A percentile compares a stretch with the other conserved stretches of the same genome.
Evolutionary conservation across 2,329 filamentous ascomycete genomes (phyloP).

Genomic region (Aspergillus versicolor): DNA sequence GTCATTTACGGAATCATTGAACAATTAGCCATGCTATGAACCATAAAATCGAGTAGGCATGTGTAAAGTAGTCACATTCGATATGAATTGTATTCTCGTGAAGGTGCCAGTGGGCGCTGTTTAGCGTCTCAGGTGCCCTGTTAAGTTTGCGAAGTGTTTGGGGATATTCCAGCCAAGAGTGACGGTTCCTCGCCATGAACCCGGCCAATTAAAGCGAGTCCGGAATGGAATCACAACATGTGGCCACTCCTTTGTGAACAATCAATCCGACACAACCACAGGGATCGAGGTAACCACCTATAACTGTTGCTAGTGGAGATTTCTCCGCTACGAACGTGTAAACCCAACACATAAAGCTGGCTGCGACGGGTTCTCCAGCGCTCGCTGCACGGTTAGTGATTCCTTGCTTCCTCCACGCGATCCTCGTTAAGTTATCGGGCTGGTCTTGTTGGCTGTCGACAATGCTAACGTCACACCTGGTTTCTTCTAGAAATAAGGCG

Average conservation of each 20-base stretch:
- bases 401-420: neutral
- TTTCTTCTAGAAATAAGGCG: neutral
- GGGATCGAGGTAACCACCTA: neutral
- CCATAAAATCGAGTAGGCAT: neutral
- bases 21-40: constrained; percentile 15
- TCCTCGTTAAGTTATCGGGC: neutral
- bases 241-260: constrained; percentile 9
- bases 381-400: neutral
- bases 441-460: neutral
- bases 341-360: neutral
- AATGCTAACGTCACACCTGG: neutral
- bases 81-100: neutral
- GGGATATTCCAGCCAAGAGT: constrained; percentile 5
- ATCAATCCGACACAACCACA: neutral
- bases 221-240: constrained; percentile 9
- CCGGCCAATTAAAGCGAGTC: constrained; percentile 9
- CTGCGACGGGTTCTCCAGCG: neutral
- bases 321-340: neutral
- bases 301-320: neutral
- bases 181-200: constrained; percentile 1
- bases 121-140: neutral
- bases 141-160: neutral
- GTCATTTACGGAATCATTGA: constrained; percentile 18
- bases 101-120: neutral
- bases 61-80: neutral